Evolutionary conservation across 352 stramenopile species (phyloP).

Genomic region (Phytophthora syringae): DNA sequence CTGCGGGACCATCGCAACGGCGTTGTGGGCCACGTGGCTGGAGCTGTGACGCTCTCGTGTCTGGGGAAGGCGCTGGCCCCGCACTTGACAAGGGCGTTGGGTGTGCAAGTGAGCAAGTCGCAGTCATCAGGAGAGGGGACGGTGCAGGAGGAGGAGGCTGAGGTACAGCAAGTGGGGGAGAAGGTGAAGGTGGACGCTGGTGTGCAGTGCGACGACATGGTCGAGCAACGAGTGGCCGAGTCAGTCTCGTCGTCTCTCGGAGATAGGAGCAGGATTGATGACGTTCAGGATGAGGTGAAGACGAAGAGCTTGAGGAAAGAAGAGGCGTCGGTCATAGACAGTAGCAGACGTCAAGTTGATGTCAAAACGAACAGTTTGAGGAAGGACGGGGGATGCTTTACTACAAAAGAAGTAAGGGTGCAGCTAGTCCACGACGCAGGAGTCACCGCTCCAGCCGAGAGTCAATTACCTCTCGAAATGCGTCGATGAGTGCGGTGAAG

Average conservation of each 20-base stretch:
- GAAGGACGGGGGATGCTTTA: constrained; percentile 2
- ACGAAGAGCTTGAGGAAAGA: neutral
- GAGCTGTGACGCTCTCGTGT: constrained; percentile 50
- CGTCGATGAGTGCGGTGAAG: neutral
- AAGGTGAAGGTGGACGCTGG: constrained; percentile 29
- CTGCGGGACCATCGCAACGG: constrained; percentile 38
- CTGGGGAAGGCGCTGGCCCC: constrained; percentile 47
- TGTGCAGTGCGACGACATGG: constrained; percentile 43
- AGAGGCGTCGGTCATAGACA: neutral
- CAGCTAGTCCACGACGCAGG: neutral
- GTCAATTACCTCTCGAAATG: neutral
- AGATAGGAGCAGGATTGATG: neutral
- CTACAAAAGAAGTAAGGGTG: constrained; percentile 4
- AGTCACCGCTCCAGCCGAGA: neutral
- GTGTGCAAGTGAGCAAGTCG: constrained; percentile 35
- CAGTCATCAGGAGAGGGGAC: constrained; percentile 11
- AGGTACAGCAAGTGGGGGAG: neutral
- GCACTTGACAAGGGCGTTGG: constrained; percentile 39
- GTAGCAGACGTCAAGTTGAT: neutral
- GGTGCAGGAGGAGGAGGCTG: neutral
- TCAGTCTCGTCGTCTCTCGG: neutral
- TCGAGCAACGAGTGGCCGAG: neutral
- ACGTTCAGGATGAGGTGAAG: neutral
- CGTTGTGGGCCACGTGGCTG: constrained; percentile 28
- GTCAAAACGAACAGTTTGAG: neutral